phyloP scores from a whole-genome alignment of 441 rosid species.

The Adansonia grandidieri region DNA sequence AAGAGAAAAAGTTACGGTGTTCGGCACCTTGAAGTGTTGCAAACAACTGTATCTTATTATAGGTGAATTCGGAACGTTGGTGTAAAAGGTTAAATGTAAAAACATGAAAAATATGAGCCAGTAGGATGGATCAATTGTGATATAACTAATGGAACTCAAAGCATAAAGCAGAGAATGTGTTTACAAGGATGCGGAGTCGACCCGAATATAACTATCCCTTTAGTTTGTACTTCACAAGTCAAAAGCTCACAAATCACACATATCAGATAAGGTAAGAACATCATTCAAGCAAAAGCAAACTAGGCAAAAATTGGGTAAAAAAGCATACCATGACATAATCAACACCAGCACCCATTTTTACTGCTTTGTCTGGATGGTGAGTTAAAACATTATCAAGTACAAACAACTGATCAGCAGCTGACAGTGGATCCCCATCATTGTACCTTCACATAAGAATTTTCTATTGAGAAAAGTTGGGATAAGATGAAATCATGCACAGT shows the following conservation, averaged over 20 bases:
- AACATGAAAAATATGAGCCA: neutral
- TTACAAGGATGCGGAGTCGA: neutral
- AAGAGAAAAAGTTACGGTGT: neutral
- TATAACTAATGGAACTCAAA: constrained; percentile 15
- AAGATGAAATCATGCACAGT: constrained; percentile 19
- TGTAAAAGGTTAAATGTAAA: neutral
- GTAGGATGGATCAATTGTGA: neutral
- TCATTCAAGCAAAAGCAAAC: neutral
- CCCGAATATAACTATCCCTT: neutral
- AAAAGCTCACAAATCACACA: constrained; percentile 6
- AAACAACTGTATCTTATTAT: neutral
- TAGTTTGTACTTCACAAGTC: neutral
- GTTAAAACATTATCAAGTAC: constrained; percentile 64
- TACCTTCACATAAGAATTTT: constrained; percentile 50
- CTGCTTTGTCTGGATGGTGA: constrained; percentile 78
- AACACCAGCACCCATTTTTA: constrained; percentile 73
- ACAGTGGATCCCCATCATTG: constrained; percentile 74
- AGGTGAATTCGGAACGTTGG: neutral
- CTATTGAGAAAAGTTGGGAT: constrained; percentile 26
- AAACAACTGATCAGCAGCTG: constrained; percentile 63
- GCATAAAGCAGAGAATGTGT: neutral
- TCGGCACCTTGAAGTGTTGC: neutral
- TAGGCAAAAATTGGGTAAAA: neutral
- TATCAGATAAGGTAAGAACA: no score
- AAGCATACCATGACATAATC: constrained; percentile 70